Evolutionary conservation across 1,284 basidiomycete species (phyloP).

Genomic region (Kwoniella shivajii): DNA sequence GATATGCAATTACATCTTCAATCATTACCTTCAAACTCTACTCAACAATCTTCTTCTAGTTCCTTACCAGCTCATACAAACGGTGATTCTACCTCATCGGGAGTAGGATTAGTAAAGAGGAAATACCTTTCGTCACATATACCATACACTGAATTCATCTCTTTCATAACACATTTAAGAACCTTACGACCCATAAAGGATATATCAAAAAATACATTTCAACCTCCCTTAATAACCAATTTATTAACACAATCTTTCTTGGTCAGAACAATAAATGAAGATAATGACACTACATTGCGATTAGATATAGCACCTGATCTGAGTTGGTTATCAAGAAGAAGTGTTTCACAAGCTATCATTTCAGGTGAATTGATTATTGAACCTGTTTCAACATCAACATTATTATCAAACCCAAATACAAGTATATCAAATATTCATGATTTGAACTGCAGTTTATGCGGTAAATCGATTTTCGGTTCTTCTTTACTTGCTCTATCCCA

Average conservation of each 20-base stretch:
- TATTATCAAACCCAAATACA: constrained; percentile 25
- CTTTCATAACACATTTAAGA: constrained; percentile 80
- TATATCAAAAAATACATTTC: constrained; percentile 38
- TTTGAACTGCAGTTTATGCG: constrained; percentile 71
- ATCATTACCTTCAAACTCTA: constrained; percentile 52
- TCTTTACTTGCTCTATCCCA: too few species aligned
- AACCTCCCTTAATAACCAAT: constrained; percentile 67
- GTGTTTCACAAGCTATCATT: constrained; percentile 83
- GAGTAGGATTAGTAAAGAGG: constrained; percentile 8
- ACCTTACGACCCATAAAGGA: constrained; percentile 65
- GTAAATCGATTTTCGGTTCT: constrained; percentile 57
- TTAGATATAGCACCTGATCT: constrained; percentile 92
- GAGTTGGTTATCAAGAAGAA: constrained; percentile 87
- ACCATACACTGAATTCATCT: constrained; percentile 82
- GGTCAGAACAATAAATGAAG: constrained; percentile 77
- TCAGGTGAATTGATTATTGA: constrained; percentile 87
- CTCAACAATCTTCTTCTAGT: constrained; percentile 2
- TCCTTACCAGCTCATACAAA: not conserved
- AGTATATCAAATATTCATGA: constrained; percentile 33
- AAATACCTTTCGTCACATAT: constrained; percentile 67
- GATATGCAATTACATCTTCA: constrained; percentile 86
- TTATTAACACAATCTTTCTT: constrained; percentile 81
- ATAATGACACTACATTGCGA: constrained; percentile 90
- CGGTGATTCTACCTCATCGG: not conserved
- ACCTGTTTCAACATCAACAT: constrained; percentile 60